Evolutionary conservation across 1,139 yeast species (phyloP), one percentile per base, ranked within the genome.

Genomic region (Kodamaea anthophila): DNA sequence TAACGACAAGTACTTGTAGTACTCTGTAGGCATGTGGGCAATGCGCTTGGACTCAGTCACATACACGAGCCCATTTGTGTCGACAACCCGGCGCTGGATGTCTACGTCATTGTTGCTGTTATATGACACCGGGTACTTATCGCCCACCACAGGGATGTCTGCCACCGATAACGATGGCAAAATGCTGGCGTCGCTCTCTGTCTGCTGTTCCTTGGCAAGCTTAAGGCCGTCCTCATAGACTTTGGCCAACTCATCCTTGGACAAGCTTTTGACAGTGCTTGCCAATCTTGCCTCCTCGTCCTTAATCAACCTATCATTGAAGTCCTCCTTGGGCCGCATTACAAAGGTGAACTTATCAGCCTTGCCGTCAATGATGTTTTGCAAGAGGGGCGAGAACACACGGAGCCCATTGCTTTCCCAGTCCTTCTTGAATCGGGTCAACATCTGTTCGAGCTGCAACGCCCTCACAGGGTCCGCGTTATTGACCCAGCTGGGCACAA

Each of bases 401-500:
- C 55, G 43, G 29, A 72, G 66, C 3, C 93, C 91, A 23, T 72
- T 58, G 3, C 41, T 44, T 2, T 49, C 47, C 45, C 77, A 77
- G 21, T 83, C 86, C 3, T 55, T 50, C 45, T 77, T 77, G 60
- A 91, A 86, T 36, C 63, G 58, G 5, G 53, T 43, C 28, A 88
- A 60, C 13, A 75, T 62, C 11, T 62, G 63, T 40, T 84, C 85
- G 52, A 85, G 82, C 37, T 77, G 75, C 26, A 91, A 60, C 4
- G 72, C 48, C 7, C 73, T 68, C 39, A 88, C 61, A 5, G 93
- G 88, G 50, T 85, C 84, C 9, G 74, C 70, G 16, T 76, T 76
- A 47, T 86, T 86, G 32, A 84, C 77, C 83, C 96, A 88, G 9
- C 87, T 76, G 8, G 96, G 86, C 21, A 85, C 71, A 8, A 91